Conservation (phyloP, 192 early-diverging fungal genomes). For the Dispira simplex region DNA sequence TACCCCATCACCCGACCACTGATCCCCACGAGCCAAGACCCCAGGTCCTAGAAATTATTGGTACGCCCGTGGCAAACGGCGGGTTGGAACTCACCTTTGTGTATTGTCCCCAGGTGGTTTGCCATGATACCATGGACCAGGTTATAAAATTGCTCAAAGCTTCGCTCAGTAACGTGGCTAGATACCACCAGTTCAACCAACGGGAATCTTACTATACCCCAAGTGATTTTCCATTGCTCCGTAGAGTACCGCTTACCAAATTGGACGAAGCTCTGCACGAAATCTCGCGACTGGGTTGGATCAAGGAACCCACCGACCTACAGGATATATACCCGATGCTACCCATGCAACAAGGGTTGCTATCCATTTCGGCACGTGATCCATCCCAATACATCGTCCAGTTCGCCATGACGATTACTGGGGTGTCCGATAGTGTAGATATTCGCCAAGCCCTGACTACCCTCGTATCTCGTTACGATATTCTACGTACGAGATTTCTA, state of each 20-base stretch:
- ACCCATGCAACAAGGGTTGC: background rate
- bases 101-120: background rate
- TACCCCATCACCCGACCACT: background rate
- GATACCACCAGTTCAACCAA: background rate
- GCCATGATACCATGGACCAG: background rate
- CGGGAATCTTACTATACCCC: background rate
- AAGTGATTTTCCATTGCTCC: background rate
- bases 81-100: background rate
- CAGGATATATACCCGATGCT: background rate
- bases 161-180: background rate
- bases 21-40: background rate
- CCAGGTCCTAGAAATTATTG: background rate
- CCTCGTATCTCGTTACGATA: background rate
- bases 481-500: background rate
- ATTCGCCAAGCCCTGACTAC: background rate
- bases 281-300: background rate
- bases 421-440: background rate
- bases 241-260: background rate
- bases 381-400: slow-evolving; percentile 1
- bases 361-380: background rate
- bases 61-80: background rate
- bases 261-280: background rate
- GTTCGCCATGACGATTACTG: background rate
- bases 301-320: background rate
- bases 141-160: background rate